Evolutionary conservation across 1,139 yeast genomes (phyloP), one percentile per base, ranked within the genome.

Genomic region (Suhomyces yuchorum): DNA sequence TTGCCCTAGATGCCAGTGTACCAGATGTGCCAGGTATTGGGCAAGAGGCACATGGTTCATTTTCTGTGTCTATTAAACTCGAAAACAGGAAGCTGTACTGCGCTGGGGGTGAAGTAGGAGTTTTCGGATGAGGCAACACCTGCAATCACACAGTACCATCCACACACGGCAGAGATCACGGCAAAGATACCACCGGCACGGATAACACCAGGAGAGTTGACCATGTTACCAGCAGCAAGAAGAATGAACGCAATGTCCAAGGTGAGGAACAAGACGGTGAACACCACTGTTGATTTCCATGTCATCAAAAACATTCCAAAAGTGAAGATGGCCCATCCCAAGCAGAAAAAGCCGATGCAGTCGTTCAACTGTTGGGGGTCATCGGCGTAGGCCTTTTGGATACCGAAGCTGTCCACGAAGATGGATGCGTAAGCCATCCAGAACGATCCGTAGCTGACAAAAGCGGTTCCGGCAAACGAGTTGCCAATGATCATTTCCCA

Each of bases 271-370:
- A 44, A 40, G 5, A 19, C 11, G 47, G 69, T 63, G 44, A 77
- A 63, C 23, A 75, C 73, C 32, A 68, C 60, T 2, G 82, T 77
- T 3, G 81, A 70, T 52, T 77, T 77, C 53, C 73, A 57, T 2
- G 80, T 74, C 36, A 69, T 62, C 34, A 70, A 56, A 50, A 72
- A 60, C 45, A 76, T 56, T 61, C 75, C 58, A 51, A 71, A 67
- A 9, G 79, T 67, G 52, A 76, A 77, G 8, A 77, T 61, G 5
- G 69, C 70, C 82, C 82, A 78, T 0, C 76, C 75, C 19, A 75
- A 46, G 34, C 76, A 60, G 61, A 63, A 75, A 39, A 77, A 63
- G 2, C 78, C 80, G 35, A 73, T 47, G 4, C 80, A 81, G 54
- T 68, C 63, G 14, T 40, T 53, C 9, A 68, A 56, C 54, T 64